Conservation (phyloP, 345 rosid species). For the Nephelium lappaceum region DNA sequence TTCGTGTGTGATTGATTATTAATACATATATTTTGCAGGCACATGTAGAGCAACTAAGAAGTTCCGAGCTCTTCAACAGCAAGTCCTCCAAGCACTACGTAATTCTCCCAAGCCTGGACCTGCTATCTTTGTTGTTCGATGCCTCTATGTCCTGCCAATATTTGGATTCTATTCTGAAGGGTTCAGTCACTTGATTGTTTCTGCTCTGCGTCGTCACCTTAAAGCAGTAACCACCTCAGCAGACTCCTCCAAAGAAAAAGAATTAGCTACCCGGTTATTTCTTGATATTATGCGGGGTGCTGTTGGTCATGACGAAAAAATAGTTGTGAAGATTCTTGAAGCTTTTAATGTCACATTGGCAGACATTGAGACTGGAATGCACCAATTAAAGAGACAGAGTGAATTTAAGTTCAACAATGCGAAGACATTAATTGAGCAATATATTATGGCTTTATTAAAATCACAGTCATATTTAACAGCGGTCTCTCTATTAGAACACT, state of each 20-base stretch:
- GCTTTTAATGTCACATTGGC: conserved; percentile 56
- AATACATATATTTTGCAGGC: conserved; percentile 48
- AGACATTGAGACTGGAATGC: conserved; percentile 56
- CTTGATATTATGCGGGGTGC: conserved; percentile 52
- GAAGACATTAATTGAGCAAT: conserved; percentile 54
- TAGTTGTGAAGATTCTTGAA: conserved; percentile 61
- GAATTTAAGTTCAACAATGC: conserved; percentile 36
- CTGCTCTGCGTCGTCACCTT: conserved; percentile 69
- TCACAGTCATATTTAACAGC: conserved; percentile 73
- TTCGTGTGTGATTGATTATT: neutral
- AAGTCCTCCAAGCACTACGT: conserved; percentile 52
- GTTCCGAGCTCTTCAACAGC: conserved; percentile 76
- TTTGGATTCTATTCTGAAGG: conserved; percentile 76
- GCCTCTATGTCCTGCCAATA: conserved; percentile 73
- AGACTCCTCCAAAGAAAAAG: conserved; percentile 57
- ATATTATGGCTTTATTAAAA: conserved; percentile 56
- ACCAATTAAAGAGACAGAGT: conserved; percentile 32
- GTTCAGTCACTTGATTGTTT: conserved; percentile 84
- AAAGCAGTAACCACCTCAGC: conserved; percentile 37
- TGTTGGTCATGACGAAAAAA: conserved; percentile 60
- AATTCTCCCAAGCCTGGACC: conserved; percentile 85
- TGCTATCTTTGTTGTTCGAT: conserved; percentile 58
- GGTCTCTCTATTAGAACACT: conserved; percentile 75
- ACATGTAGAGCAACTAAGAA: conserved; percentile 68
- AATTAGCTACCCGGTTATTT: conserved; percentile 61